Evolutionary conservation across 116 monocot species (phyloP).

Genomic region (Zostera marina): DNA sequence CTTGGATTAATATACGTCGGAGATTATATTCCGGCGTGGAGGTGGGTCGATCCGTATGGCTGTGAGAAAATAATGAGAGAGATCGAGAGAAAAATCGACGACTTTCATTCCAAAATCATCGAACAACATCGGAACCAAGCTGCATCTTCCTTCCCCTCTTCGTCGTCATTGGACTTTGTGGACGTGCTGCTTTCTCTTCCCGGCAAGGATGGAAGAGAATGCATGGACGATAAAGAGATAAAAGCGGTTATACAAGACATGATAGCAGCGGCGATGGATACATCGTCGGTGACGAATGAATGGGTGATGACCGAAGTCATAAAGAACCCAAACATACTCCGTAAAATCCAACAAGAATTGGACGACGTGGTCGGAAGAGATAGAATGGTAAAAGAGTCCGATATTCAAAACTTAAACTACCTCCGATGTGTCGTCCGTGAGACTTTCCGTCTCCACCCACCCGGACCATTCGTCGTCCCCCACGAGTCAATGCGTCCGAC

Average conservation of each 20-base stretch:
- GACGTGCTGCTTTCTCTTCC: constrained; percentile 82
- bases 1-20: constrained; percentile 80
- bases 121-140: constrained; percentile 38
- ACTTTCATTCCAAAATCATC: constrained; percentile 72
- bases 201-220: constrained; percentile 60
- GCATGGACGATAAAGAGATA: constrained; percentile 64
- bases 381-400: constrained; percentile 38
- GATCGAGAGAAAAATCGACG: constrained; percentile 72
- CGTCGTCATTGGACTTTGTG: constrained; percentile 92
- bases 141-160: too few relatives aligned
- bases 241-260: constrained; percentile 98
- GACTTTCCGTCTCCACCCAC: constrained; percentile 82
- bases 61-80: constrained; percentile 76
- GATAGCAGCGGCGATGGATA: constrained; percentile 80
- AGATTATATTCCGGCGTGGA: constrained; percentile 73
- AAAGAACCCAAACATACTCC: constrained; percentile 39
- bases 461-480: constrained; percentile 84
- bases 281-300: constrained; percentile 68
- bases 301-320: constrained; percentile 82
- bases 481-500: constrained; percentile 50
- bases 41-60: constrained; percentile 68
- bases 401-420: constrained; percentile 44
- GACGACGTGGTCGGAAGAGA: constrained; percentile 41
- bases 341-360: constrained; percentile 52
- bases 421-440: constrained; percentile 67